Evolutionary conservation across 768 basidiomycete species (phyloP), one percentile per base, ranked within the genome.

Genomic region (Auriscalpium vulgare): DNA sequence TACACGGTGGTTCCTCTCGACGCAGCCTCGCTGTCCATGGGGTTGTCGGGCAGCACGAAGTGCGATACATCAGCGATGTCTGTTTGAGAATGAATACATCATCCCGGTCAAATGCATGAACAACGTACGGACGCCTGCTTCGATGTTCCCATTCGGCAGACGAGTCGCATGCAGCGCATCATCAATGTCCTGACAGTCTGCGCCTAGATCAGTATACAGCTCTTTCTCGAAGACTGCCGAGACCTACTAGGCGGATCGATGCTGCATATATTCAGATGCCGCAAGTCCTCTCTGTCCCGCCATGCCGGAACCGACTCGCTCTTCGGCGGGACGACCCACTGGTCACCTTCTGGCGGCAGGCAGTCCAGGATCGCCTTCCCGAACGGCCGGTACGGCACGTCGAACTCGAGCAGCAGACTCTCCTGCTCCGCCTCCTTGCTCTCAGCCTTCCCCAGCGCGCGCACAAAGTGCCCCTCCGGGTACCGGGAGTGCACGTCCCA

Each of bases 31-130:
- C 74, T 85, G 62, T 99, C 95, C 93, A 99, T 98, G 0, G 95
- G 84, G 44, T 88, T 99, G 64, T 95, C 91, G 1, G 94, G 77
- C 53, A 80, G 84, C 1, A 99, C 95, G 62, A 99, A 99, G 69
- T 97, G 85, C 7, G 95, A 97, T 2, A 99, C 95, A 66, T 99
- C 97, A 56, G 95, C 95, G 60, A 99, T 99, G 67, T 99, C 95
- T 98, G 63, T 48, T 16, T 50, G 47, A 51, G 19, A 53, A 50
- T 53, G 43, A 50, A 47, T 40, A 36, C 14, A 51, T 7, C 53
- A 44, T 10, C 38, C 46, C 3, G 47, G 50, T 36, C 29, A 9
- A 23, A 50, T 1, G 19, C 14, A 14, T 45, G 16, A 37, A 23
- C 16, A 6, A 89, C 95, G 78, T 65, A 98, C 95, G 95, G 62